A percentile compares a stretch with the other conserved stretches of the same genome.
Conservation (phyloP, 306 rosid genomes). For the Vigna reflexopilosa region DNA sequence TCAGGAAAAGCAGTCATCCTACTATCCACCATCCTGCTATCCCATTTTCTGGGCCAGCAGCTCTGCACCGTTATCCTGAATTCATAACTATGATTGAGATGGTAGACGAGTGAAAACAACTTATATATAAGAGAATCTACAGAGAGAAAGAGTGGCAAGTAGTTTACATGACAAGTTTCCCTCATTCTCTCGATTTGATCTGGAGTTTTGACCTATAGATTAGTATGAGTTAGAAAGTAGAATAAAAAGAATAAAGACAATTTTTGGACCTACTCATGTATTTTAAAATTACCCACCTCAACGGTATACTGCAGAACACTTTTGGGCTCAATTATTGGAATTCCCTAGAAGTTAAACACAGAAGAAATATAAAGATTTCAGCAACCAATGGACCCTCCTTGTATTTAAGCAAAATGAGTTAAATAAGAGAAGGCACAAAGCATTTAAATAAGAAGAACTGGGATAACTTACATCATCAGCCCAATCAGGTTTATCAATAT, state of each 20-base stretch:
- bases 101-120: background rate
- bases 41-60: background rate
- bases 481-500: conserved; percentile 88
- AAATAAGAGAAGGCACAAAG: conserved; percentile 27
- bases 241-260: conserved; percentile 7
- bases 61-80: background rate
- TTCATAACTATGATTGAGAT: background rate
- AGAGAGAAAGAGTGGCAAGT: background rate
- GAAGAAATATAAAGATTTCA: conserved; percentile 37
- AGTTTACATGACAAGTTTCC: conserved; percentile 79
- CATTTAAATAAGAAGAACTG: conserved; percentile 15
- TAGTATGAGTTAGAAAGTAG: conserved; percentile 26
- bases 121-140: conserved; percentile 18
- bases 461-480: conserved; percentile 79
- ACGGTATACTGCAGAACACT: conserved; percentile 81
- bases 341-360: conserved; percentile 61
- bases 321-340: conserved; percentile 80
- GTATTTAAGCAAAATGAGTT: conserved; percentile 10
- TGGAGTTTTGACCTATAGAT: conserved; percentile 76
- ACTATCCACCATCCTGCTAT: background rate
- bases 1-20: background rate
- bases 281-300: conserved; percentile 62
- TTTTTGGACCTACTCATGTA: background rate
- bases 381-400: conserved; percentile 29
- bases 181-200: conserved; percentile 84